Evolutionary conservation across 2,329 filamentous ascomycete species (phyloP).

Genomic region (Xylaria sp.): DNA sequence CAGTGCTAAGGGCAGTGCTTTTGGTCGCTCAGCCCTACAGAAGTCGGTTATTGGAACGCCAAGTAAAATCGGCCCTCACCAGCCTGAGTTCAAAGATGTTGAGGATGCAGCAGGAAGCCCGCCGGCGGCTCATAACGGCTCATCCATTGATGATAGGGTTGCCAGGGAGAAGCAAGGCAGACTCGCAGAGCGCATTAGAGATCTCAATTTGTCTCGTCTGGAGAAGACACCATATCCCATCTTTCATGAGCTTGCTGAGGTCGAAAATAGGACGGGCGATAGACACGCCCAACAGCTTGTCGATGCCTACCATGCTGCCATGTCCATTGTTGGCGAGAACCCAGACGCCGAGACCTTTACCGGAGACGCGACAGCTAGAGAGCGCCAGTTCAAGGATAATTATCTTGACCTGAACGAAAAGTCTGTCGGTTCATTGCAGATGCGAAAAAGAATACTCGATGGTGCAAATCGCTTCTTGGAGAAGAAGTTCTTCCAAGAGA

Average conservation of each 20-base stretch:
- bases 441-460: slow-evolving; percentile 81
- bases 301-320: slow-evolving; percentile 84
- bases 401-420: slow-evolving; percentile 81
- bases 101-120: slow-evolving; percentile 65
- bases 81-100: slow-evolving; percentile 74
- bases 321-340: slow-evolving; percentile 80
- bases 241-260: slow-evolving; percentile 77
- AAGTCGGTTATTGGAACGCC: slow-evolving; percentile 89
- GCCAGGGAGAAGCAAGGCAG: slow-evolving; percentile 85
- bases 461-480: slow-evolving; percentile 86
- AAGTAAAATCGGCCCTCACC: slow-evolving; percentile 72
- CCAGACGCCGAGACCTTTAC: slow-evolving; percentile 66
- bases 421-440: slow-evolving; percentile 69
- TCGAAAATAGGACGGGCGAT: slow-evolving; percentile 76
- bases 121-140: slow-evolving; percentile 57
- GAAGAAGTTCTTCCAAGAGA: slow-evolving; percentile 78
- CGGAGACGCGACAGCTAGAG: slow-evolving; percentile 72
- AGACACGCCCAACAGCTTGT: slow-evolving; percentile 78
- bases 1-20: slow-evolving; percentile 64
- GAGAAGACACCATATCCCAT: slow-evolving; percentile 76
- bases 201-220: slow-evolving; percentile 78
- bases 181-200: slow-evolving; percentile 81
- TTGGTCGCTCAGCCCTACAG: slow-evolving; percentile 73
- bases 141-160: slow-evolving; percentile 76
- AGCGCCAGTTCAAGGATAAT: slow-evolving; percentile 78